Percentiles rank a stretch among this genome's conserved stretches.
Conservation (phyloP, 306 rosid species). For the Rosa persica region DNA sequence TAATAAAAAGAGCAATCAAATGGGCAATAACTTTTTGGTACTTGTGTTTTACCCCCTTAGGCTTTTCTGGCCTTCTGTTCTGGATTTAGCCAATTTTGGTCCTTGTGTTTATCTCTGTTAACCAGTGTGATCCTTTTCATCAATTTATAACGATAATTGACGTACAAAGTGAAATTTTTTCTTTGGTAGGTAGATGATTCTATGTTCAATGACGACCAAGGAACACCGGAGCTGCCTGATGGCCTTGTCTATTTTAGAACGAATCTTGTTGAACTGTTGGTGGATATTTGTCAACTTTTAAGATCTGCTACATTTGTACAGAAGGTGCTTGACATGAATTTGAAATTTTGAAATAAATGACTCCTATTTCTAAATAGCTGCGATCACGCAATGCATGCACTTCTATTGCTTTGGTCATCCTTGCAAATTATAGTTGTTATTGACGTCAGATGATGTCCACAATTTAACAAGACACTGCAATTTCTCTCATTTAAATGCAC, state of each 20-base stretch:
- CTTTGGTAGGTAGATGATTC: conserved; percentile 75
- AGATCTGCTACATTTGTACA: conserved; percentile 68
- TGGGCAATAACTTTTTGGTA: neutral
- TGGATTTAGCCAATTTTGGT: neutral
- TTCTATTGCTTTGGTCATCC: neutral
- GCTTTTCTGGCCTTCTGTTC: neutral
- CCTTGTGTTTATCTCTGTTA: neutral
- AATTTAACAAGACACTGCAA: neutral
- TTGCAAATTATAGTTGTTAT: neutral
- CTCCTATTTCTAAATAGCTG: neutral
- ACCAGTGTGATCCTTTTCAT: neutral
- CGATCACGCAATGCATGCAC: neutral
- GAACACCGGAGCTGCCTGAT: conserved; percentile 80
- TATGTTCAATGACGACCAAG: conserved; percentile 59
- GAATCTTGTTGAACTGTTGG: conserved; percentile 88
- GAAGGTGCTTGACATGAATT: conserved; percentile 51
- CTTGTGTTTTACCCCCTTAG: neutral
- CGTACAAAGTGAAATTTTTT: conserved; percentile 19
- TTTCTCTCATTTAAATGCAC: neutral
- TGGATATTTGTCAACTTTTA: conserved; percentile 88
- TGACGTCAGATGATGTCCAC: neutral
- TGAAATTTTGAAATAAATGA: conserved; percentile 8
- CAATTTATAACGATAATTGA: neutral
- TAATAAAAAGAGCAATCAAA: too few species aligned
- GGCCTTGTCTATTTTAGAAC: conserved; percentile 80